A percentile compares a stretch with the other conserved stretches of the same genome.
Evolutionary conservation across 2,329 filamentous ascomycete species (phyloP).

Genomic region (Ascocoryne sarcoides): DNA sequence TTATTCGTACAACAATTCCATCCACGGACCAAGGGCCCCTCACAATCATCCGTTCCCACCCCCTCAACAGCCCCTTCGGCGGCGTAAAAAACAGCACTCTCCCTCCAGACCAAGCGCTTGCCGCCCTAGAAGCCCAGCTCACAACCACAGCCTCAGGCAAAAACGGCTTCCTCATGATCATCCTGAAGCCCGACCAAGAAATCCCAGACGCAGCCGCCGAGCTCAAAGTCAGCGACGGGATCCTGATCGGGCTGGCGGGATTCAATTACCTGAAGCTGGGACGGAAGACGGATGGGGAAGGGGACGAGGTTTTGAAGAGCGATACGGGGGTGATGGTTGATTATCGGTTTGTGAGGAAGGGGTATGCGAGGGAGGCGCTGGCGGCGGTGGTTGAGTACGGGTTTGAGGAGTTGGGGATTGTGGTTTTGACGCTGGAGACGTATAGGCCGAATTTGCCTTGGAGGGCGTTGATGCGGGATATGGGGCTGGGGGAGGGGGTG

Average conservation of each 20-base stretch:
- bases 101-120: background rate
- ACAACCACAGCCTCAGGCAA: background rate
- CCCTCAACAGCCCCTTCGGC: conserved; percentile 8
- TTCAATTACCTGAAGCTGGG: too few relatives aligned
- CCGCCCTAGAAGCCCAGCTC: background rate
- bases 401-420: conserved; percentile 13
- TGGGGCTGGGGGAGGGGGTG: conserved; percentile 2
- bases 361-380: conserved; percentile 19
- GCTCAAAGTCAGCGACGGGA: too few relatives aligned
- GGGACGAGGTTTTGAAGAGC: too few relatives aligned
- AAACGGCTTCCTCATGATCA: conserved; percentile 6
- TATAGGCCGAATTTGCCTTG: conserved; percentile 5
- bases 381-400: conserved; percentile 18
- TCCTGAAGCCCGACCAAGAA: too few relatives aligned
- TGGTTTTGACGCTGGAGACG: conserved; percentile 18
- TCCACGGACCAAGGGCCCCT: conserved; percentile 5
- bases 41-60: conserved; percentile 8
- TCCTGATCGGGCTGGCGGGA: too few relatives aligned
- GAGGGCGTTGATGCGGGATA: conserved; percentile 5
- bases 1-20: conserved; percentile 6
- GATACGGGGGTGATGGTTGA: too few relatives aligned
- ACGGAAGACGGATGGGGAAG: too few relatives aligned
- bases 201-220: too few relatives aligned
- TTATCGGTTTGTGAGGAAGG: conserved; percentile 14
- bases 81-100: conserved; percentile 1